Base-by-base conservation (phyloP, 371 early-diverging fungal species). In the Conidiobolus incongruus region DNA sequence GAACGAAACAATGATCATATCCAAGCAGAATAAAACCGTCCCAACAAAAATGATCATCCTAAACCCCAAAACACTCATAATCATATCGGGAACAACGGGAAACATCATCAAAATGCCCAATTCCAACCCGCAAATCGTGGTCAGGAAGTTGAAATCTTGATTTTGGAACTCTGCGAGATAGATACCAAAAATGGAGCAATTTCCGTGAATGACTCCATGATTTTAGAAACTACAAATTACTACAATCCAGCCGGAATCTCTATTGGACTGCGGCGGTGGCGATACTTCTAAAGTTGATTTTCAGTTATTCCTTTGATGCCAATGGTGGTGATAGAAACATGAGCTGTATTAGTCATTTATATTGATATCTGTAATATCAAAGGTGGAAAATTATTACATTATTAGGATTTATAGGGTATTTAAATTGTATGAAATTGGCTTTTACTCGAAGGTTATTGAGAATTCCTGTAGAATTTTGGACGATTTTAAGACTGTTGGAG, bases 201-300 rank as follows among this genome's bases (percentile, higher is more conserved):
- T 57, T 5, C 71, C 71, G 32, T 68, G 57, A 29, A 66, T 61
- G 46, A 45, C 50, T 49, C 68, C 72, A 60, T 75, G 56, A 47
- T 59, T 52, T 47, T 70, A 58, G 53, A 74, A 69, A 39, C 66
- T 47, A 34, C 62, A 48, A 24, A 66, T 30, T 28, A 76, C 56
- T 3, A 55, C 56, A 1, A 55, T 50, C 56, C 56, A 55, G 23
- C 56, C 56, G 16, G 52, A 55, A 1, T 52, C 56, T 12, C 56
- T 52, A 38, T 55, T 52, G 8, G 56, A n/a, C n/a, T n/a, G 56
- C 4, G 56, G 56, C n/a, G n/a, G n/a, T n/a, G n/a, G n/a, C n/a
- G n/a, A n/a, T n/a, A n/a, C n/a, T n/a, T n/a, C n/a, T n/a, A n/a
- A n/a, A n/a, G n/a, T n/a, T n/a, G n/a, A n/a, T n/a, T n/a, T n/a